Evolutionary conservation across 371 early-diverging fungal genomes (phyloP), one percentile per base, ranked within the genome.

Genomic region (Mortierella sp.): DNA sequence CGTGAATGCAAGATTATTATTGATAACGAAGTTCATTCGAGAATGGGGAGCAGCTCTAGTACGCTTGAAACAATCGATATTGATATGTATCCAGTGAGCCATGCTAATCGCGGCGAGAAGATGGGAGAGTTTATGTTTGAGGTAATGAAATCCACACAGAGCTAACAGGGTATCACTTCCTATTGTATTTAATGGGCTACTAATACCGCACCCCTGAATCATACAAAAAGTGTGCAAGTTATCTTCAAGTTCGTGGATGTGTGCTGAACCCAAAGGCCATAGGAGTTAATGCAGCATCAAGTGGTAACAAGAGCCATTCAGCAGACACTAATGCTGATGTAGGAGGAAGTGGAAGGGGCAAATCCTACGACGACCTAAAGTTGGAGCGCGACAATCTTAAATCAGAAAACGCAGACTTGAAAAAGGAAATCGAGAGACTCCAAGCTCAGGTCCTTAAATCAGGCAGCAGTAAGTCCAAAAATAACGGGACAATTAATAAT

Each of bases 121-220:
- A 33, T 72, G 32, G 67, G 76, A 22, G 81, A 68, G 48, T 75
- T 81, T 22, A 63, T 81, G 70, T 81, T 81, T 69, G 81, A 81
- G 74, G 80, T 71, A 77, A 55, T 3, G 22, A 24, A 55, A 55
- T 24, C 1, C 19, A 28, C 28, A 28, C 55, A 55, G 28, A 9
- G 2, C 52, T 36, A 6, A 3, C 19, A 22, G 15, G 24, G 19
- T 8, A 55, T 21, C 11, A 19, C 41, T 58, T 52, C 36, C 11
- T 58, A 19, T 5, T 19, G 36, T 36, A 6, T 36, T 47, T 47
- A 16, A 43, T 15, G 10, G 43, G 52, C 7, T 4, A 10, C 4
- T 52, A n/a, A 52, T 21, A 21, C 2, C n/a, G 6, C 19, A 52
- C n/a, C 4, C 3, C 52, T 16, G 11, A 16, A 8, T n/a, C 19